These are phyloP conservation scores for Leccinum obscurum DNA, from an alignment of 768 basidiomycete species.

Conservation along the genomic window DNA sequence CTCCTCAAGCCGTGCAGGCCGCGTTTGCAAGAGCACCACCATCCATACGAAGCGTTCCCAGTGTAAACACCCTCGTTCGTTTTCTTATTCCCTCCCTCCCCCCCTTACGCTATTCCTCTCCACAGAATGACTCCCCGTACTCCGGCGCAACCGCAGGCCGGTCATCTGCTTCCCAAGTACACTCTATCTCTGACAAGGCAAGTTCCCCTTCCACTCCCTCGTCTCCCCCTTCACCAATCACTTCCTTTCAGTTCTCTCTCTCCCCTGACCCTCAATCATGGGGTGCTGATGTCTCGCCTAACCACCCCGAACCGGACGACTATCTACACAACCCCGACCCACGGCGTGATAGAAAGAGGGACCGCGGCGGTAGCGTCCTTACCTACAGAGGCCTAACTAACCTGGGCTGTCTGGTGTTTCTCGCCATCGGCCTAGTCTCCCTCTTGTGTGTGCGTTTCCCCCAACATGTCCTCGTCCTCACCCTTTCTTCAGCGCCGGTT, in stretches of 20 bases:
- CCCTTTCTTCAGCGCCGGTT: slow-evolving; percentile 50
- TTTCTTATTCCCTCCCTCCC: not conserved
- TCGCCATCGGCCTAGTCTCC: slow-evolving; percentile 51
- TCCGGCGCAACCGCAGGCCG: slow-evolving; percentile 33
- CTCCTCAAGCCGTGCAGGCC: slow-evolving; percentile 39
- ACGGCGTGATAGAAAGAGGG: slow-evolving; percentile 55
- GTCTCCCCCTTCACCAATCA: slow-evolving; percentile 4
- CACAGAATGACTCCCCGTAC: slow-evolving; percentile 45
- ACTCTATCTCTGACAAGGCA: slow-evolving; percentile 63
- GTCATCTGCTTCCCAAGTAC: slow-evolving; percentile 27
- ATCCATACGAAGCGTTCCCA: slow-evolving; percentile 39
- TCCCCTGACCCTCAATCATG: slow-evolving; percentile 72
- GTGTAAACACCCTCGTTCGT: slow-evolving; percentile 44
- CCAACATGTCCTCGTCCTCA: not conserved
- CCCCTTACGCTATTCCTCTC: not conserved
- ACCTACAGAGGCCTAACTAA: slow-evolving; percentile 72
- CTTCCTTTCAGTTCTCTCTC: slow-evolving; percentile 57
- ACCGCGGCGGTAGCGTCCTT: slow-evolving; percentile 56
- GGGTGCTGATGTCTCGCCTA: slow-evolving; percentile 65
- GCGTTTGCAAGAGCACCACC: slow-evolving; percentile 42
- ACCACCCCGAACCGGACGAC: slow-evolving; percentile 62
- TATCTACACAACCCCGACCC: slow-evolving; percentile 75
- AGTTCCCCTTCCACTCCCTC: slow-evolving; percentile 4
- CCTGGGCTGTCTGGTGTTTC: slow-evolving; percentile 62
- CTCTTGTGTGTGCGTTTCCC: slow-evolving; percentile 52